Conservation (phyloP, 2,329 filamentous ascomycete genomes). For the Neospermospora avenae region DNA sequence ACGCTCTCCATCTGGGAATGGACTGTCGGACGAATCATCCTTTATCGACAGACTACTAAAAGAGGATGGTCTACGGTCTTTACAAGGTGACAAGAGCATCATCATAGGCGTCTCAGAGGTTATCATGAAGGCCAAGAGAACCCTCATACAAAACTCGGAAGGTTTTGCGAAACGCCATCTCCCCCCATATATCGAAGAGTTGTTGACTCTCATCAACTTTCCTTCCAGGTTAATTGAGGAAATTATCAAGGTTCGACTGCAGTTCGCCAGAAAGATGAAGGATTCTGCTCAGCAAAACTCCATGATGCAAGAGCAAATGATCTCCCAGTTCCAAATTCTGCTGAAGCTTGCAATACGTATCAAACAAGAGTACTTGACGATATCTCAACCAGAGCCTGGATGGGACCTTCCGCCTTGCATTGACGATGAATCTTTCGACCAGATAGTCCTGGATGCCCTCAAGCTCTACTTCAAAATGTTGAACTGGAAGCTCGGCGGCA, state of each 20-base stretch:
- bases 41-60: constrained; percentile 95
- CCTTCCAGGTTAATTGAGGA: constrained; percentile 94
- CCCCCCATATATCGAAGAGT: constrained; percentile 93
- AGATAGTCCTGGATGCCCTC: constrained; percentile 84
- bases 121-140: constrained; percentile 90
- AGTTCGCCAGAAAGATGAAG: constrained; percentile 92
- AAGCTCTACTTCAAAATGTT: constrained; percentile 99
- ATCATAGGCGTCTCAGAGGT: constrained; percentile 78
- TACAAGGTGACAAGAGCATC: constrained; percentile 86
- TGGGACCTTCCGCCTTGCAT: constrained; percentile 97
- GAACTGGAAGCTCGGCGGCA: constrained; percentile 95
- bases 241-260: constrained; percentile 87
- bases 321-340: constrained; percentile 90
- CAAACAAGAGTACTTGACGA: constrained; percentile 81
- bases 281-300: constrained; percentile 88
- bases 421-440: constrained; percentile 94
- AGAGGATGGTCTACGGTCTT: constrained; percentile 87
- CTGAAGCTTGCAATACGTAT: constrained; percentile 89
- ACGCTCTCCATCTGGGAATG: constrained; percentile 64
- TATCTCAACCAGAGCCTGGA: constrained; percentile 82
- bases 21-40: constrained; percentile 82
- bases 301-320: constrained; percentile 97
- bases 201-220: constrained; percentile 95
- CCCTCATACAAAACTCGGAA: constrained; percentile 80
- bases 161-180: constrained; percentile 86